Evolutionary conservation across 148 eudicot species (phyloP).

Genomic region (Fagopyrum homotropicum): DNA sequence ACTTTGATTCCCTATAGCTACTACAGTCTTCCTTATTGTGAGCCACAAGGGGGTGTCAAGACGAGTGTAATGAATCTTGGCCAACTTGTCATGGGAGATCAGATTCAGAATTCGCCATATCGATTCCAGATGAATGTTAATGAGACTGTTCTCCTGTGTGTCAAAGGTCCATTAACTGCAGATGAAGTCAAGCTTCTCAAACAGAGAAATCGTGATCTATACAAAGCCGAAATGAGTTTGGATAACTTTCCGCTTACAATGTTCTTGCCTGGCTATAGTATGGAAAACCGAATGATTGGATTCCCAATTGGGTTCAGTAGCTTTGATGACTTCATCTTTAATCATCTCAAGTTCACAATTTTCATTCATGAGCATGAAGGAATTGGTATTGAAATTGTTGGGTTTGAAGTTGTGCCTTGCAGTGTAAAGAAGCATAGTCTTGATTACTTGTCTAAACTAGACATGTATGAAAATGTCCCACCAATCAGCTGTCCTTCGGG

Average conservation of each 20-base stretch:
- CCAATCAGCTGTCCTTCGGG: constrained; percentile 37
- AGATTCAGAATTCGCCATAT: constrained; percentile 64
- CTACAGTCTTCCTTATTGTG: constrained; percentile 70
- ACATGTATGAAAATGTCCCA: constrained; percentile 32
- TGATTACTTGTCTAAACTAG: constrained; percentile 42
- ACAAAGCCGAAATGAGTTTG: constrained; percentile 63
- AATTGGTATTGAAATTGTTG: constrained; percentile 30
- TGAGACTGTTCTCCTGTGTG: constrained; percentile 56
- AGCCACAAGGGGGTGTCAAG: constrained; percentile 44
- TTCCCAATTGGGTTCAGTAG: constrained; percentile 50
- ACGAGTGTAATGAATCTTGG: constrained; percentile 81
- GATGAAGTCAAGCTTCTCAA: constrained; percentile 61
- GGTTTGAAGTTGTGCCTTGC: constrained; percentile 62
- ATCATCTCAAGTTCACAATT: constrained; percentile 57
- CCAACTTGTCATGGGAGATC: constrained; percentile 74
- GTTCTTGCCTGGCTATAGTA: too few species aligned
- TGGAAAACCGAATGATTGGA: constrained; percentile 31
- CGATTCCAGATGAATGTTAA: constrained; percentile 57
- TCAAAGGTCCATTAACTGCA: constrained; percentile 34
- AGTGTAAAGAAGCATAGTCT: constrained; percentile 47
- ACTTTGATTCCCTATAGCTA: constrained; percentile 77
- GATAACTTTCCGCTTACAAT: constrained; percentile 70
- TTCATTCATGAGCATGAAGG: constrained; percentile 64
- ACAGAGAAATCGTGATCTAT: constrained; percentile 58
- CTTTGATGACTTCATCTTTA: constrained; percentile 49